Conservation (phyloP, 2,329 filamentous ascomycete genomes). For the Fonsecaea multimorphosa region DNA sequence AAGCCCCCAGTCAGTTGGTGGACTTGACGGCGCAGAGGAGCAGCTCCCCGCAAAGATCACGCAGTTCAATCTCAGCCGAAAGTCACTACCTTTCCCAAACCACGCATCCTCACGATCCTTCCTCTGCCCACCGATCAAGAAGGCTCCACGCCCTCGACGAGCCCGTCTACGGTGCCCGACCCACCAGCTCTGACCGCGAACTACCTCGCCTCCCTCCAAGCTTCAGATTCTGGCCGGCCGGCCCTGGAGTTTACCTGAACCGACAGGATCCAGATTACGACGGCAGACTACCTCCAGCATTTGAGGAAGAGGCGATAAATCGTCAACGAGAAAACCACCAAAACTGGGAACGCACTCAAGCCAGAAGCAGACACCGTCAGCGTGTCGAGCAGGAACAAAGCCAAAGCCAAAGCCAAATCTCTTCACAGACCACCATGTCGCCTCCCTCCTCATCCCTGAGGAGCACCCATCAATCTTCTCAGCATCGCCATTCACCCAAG, state of each 20-base stretch:
- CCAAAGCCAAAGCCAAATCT: conserved; percentile 2
- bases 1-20: conserved; percentile 18
- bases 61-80: conserved; percentile 19
- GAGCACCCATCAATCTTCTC: conserved; percentile 7
- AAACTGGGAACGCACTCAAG: conserved; percentile 35
- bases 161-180: conserved; percentile 32
- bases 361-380: conserved; percentile 29
- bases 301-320: conserved; percentile 34
- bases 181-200: background rate
- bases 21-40: conserved; percentile 31
- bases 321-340: conserved; percentile 36
- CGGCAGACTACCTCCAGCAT: conserved; percentile 18
- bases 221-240: conserved; percentile 16
- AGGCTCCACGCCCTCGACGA: conserved; percentile 31
- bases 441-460: conserved; percentile 28
- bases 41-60: background rate
- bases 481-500: background rate
- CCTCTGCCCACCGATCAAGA: conserved; percentile 18
- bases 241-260: background rate
- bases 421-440: conserved; percentile 18
- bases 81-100: conserved; percentile 35
- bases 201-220: background rate
- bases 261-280: background rate
- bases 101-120: conserved; percentile 36
- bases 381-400: conserved; percentile 1